Base-by-base conservation (phyloP, 202 grass and related monocot genomes). In the Cymbopogon flexuosus region DNA sequence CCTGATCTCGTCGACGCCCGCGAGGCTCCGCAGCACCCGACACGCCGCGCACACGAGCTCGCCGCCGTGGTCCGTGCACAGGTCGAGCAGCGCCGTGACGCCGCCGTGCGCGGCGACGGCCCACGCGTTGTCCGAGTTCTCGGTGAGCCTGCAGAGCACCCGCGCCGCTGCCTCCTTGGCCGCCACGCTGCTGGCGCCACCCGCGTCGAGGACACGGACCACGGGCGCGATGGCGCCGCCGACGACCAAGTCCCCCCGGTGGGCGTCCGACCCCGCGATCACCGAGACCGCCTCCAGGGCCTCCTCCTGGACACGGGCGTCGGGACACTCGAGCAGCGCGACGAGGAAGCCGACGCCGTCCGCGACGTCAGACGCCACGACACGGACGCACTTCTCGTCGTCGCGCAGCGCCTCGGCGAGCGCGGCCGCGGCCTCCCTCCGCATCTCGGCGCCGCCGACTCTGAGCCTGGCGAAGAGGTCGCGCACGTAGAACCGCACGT, bases 41-140 rank as follows among this genome's bases (percentile, higher is more conserved):
- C 90, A 93, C 3, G 90, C 87, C 35, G 86, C 71, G 31, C 75
- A 79, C 19, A 80, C 82, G 14, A 99, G 59, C 42, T 96, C 93
- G 12, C 49, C 60, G 37, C 36, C 56, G 62, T 54, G 21, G 80
- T 91, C 87, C n/a, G 76, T 4, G 72, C 89, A 99, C 19, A 80
- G 83, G 67, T 82, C 85, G 54, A 99, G 89, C 41, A 99, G 58
- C 2, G 86, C 75, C 15, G 77, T 76, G 51, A 99, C 90, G 66
- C 96, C 96, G 16, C 93, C 93, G 21, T 96, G 96, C 30, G 96
- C 96, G 13, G 90, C 88, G 34, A 99, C 90, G 13, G 96, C 92
- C 90, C 93, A 99, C 10, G 89, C 92, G 77, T 99, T 99, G 45
- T 93, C 89, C 6, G 92, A 80, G 85, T 99, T 96, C 82, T 93